phyloP scores from a whole-genome alignment of 2,329 filamentous ascomycete genomes.

The Cryphonectria nitschkei region DNA sequence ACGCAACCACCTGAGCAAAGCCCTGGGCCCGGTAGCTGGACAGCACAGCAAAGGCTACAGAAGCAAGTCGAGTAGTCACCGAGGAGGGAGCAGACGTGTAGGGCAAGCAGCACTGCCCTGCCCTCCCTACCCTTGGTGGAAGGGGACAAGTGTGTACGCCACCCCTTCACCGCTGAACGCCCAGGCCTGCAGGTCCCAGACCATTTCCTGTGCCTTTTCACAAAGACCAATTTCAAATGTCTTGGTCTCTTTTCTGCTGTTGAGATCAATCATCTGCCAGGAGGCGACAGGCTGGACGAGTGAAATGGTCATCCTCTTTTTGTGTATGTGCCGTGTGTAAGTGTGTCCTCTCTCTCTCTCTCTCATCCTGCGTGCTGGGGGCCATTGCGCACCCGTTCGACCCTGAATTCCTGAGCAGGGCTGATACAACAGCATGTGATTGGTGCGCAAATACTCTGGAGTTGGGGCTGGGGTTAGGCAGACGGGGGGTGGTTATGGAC shows the following conservation, averaged over 20 bases:
- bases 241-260: neutral
- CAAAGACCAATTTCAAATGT: neutral
- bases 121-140: neutral
- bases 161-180: neutral
- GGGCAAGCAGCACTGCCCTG: neutral
- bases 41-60: neutral
- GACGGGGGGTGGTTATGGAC: neutral
- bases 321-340: no score
- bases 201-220: neutral
- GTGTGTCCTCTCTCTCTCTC: no score
- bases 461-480: neutral
- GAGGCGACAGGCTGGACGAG: neutral
- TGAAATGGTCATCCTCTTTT: neutral
- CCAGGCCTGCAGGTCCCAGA: neutral
- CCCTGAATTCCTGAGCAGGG: neutral
- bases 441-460: conserved; percentile 18
- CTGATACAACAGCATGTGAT: neutral
- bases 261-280: neutral
- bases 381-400: neutral
- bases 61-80: neutral
- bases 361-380: neutral
- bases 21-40: neutral
- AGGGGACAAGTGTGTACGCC: neutral
- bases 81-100: neutral
- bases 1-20: neutral